These are phyloP conservation scores for Naematelia encephala DNA, from an alignment of 768 basidiomycete genomes.

Conservation along the genomic window DNA sequence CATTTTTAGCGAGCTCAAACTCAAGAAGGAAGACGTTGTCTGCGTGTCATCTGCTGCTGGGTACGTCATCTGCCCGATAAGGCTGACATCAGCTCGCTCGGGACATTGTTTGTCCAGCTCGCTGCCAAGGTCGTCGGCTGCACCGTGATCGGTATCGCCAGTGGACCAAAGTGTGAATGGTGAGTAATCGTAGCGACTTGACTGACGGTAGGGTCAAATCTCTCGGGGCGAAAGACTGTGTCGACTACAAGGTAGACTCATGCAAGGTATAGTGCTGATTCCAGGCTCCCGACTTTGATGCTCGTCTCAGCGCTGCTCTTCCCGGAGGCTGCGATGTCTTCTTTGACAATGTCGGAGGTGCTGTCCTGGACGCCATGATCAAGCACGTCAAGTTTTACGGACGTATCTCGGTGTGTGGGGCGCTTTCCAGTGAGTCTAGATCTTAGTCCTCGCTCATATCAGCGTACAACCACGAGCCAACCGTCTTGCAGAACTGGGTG, in stretches of 20 bases:
- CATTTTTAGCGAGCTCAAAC: slow-evolving; percentile 24
- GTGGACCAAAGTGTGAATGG: slow-evolving; percentile 48
- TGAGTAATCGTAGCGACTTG: slow-evolving; percentile 8
- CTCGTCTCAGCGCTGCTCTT: slow-evolving; percentile 13
- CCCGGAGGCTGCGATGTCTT: slow-evolving; percentile 24
- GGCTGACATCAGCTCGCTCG: slow-evolving; percentile 21
- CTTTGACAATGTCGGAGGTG: slow-evolving; percentile 40
- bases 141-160: slow-evolving; percentile 46
- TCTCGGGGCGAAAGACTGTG: slow-evolving; percentile 47
- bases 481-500: slow-evolving; percentile 18
- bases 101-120: slow-evolving; percentile 31
- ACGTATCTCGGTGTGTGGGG: slow-evolving; percentile 23
- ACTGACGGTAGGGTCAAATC: slow-evolving; percentile 33
- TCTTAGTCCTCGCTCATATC: background rate
- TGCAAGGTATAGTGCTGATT: background rate
- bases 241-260: slow-evolving; percentile 43
- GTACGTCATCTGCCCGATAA: slow-evolving; percentile 7
- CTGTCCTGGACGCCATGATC: slow-evolving; percentile 27
- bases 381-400: slow-evolving; percentile 21
- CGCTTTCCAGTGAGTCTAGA: slow-evolving; percentile 6
- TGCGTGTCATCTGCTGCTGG: slow-evolving; percentile 49
- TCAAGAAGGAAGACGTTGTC: slow-evolving; percentile 35
- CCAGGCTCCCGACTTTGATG: slow-evolving; percentile 13
- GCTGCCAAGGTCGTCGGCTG: slow-evolving; percentile 46
- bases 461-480: slow-evolving; percentile 1